Evolutionary conservation across 139 green algal genomes (phyloP), one percentile per base, ranked within the genome.

Genomic region (Coccomyxa sp.): DNA sequence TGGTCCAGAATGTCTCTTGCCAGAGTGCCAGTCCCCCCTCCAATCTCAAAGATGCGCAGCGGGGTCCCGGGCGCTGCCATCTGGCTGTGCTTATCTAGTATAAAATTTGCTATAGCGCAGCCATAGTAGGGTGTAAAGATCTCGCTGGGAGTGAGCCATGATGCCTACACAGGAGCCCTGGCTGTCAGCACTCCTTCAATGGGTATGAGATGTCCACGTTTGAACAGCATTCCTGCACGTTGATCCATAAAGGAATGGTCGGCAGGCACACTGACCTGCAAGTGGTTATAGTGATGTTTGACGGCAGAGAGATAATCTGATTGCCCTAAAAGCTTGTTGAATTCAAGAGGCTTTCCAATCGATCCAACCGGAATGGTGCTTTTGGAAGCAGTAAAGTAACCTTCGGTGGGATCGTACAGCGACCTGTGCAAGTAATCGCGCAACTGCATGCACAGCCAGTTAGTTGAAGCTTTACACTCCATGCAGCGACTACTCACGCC

Each of bases 41-140:
- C 95, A 23, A 98, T 83, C 89, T 98, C 94, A 16, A 91, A 59
- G 0, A 98, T 92, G 14, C 67, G n/a, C 59, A 98, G 85, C 38
- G 90, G 88, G 45, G 81, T 23, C 25, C 12, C 30, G 32, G 23
- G 67, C 51, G 68, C 71, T 79, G 82, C 77, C 32, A 81, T 85
- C 67, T 76, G 71, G n/a, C 67, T 25, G 67, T 90, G 81, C 58
- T 88, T 80, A 82, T 86, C 51, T 63, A 87, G 32, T 16, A 92
- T 79, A 81, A 76, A 91, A 13, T 66, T 63, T 7, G 92, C 93
- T 4, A 97, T 60, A 13, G 89, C 91, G 0, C 79, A 32, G 82
- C 91, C 93, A 87, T 94, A 95, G 87, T 92, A 91, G 18, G 94
- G 94, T 10, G 84, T 86, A 84, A 98, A 97, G 30, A 98, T 88